A percentile compares a stretch with the other conserved stretches of the same genome.
Evolutionary conservation across 2,329 filamentous ascomycete genomes (phyloP).

Genomic region (Penicillium sp.): DNA sequence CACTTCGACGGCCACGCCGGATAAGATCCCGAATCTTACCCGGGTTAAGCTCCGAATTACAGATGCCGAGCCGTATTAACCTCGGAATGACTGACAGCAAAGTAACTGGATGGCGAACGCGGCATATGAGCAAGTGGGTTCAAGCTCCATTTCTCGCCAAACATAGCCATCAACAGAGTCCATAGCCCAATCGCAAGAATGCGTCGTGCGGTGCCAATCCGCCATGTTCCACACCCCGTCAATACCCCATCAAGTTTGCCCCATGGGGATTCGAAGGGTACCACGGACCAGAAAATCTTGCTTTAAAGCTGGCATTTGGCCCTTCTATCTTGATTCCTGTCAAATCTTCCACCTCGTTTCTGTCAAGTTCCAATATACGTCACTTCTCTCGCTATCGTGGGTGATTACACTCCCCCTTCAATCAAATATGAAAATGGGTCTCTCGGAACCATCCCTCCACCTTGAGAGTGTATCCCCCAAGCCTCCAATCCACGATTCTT

Average conservation of each 20-base stretch:
- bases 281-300: neutral
- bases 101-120: neutral
- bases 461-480: slow-evolving; percentile 16
- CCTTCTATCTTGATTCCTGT: neutral
- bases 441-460: slow-evolving; percentile 14
- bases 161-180: neutral
- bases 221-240: slow-evolving; percentile 7
- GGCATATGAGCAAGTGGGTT: neutral
- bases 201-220: neutral
- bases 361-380: neutral
- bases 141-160: neutral
- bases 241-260: slow-evolving; percentile 1
- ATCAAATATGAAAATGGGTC: slow-evolving; percentile 6
- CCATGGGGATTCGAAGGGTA: slow-evolving; percentile 9
- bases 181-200: neutral
- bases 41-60: slow-evolving; percentile 6
- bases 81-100: slow-evolving; percentile 2
- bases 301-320: neutral
- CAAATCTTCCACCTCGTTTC: neutral
- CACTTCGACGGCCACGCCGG: too few relatives aligned
- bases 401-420: neutral
- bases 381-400: neutral
- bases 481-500: neutral
- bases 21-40: slow-evolving; percentile 1
- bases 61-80: slow-evolving; percentile 2